Conservation (phyloP, 257 asterid genomes). For the Leptodermis oblonga region DNA sequence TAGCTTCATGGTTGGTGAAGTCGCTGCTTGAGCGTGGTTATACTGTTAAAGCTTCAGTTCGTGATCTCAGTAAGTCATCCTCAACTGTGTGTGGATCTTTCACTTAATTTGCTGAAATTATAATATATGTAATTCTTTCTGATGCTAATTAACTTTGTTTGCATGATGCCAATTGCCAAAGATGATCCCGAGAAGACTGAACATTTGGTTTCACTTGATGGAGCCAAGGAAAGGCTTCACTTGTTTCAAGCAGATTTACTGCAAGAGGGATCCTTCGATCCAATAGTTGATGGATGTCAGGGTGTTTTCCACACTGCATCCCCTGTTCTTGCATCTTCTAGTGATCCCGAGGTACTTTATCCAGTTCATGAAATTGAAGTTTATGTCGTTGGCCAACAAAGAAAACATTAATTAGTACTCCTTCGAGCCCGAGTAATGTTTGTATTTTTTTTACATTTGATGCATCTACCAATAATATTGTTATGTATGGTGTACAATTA, state of each 20-base stretch:
- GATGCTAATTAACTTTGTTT: background rate
- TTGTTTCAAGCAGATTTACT: constrained; percentile 40
- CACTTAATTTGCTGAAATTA: background rate
- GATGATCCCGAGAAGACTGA: constrained; percentile 40
- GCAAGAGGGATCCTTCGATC: constrained; percentile 46
- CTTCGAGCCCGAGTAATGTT: too few species aligned
- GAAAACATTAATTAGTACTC: background rate
- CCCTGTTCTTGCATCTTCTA: constrained; percentile 31
- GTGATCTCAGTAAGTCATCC: constrained; percentile 29
- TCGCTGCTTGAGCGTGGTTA: constrained; percentile 45
- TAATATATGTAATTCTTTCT: background rate
- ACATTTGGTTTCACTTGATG: constrained; percentile 42
- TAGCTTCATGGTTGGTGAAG: constrained; percentile 59
- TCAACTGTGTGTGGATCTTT: background rate
- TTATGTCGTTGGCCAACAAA: background rate
- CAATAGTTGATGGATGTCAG: constrained; percentile 44
- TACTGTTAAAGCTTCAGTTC: constrained; percentile 51
- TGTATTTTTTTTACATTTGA: background rate
- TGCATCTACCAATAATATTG: too few species aligned
- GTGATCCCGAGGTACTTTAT: constrained; percentile 35
- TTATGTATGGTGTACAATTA: too few species aligned
- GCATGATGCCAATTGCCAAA: constrained; percentile 1
- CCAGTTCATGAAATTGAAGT: too few species aligned
- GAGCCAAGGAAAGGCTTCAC: constrained; percentile 46
- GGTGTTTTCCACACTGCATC: constrained; percentile 61